These are phyloP conservation scores for Piper longum DNA, from an alignment of 164 flowering plant species.

Conservation along the genomic window DNA sequence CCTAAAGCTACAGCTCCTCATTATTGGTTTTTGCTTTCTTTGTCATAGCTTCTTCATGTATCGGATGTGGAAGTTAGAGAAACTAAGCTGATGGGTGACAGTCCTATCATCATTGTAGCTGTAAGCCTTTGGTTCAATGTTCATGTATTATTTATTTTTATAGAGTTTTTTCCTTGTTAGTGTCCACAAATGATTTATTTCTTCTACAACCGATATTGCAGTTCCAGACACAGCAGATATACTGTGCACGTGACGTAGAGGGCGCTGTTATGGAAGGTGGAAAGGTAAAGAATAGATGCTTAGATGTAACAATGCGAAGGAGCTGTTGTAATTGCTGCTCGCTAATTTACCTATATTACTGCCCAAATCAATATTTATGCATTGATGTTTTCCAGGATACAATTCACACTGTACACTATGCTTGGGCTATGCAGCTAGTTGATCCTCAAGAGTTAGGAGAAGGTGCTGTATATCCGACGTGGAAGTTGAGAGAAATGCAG, in stretches of 20 bases:
- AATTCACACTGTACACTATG: constrained; percentile 72
- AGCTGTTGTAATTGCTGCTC: too few relatives aligned
- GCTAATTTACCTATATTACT: not conserved
- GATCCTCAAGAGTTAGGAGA: constrained; percentile 64
- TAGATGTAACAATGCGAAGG: too few relatives aligned
- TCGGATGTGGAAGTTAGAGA: constrained; percentile 76
- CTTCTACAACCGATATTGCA: constrained; percentile 14
- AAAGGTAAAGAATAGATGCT: constrained; percentile 28
- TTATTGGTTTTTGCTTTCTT: not conserved
- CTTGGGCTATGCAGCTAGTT: constrained; percentile 88
- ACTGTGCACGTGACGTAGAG: constrained; percentile 63
- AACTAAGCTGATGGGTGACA: constrained; percentile 77
- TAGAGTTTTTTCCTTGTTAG: too few relatives aligned
- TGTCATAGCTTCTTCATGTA: constrained; percentile 73
- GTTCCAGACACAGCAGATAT: constrained; percentile 94
- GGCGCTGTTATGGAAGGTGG: constrained; percentile 84
- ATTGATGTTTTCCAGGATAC: constrained; percentile 43
- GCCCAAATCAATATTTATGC: not conserved
- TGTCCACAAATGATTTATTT: too few relatives aligned
- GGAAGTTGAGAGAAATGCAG: constrained; percentile 89
- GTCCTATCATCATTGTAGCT: constrained; percentile 65
- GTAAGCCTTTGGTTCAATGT: too few relatives aligned
- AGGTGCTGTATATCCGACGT: constrained; percentile 56
- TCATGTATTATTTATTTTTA: too few relatives aligned
- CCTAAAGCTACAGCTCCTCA: not conserved